Base-by-base conservation (phyloP, 2,329 filamentous ascomycete genomes). In the Cladorrhinum sp. region DNA sequence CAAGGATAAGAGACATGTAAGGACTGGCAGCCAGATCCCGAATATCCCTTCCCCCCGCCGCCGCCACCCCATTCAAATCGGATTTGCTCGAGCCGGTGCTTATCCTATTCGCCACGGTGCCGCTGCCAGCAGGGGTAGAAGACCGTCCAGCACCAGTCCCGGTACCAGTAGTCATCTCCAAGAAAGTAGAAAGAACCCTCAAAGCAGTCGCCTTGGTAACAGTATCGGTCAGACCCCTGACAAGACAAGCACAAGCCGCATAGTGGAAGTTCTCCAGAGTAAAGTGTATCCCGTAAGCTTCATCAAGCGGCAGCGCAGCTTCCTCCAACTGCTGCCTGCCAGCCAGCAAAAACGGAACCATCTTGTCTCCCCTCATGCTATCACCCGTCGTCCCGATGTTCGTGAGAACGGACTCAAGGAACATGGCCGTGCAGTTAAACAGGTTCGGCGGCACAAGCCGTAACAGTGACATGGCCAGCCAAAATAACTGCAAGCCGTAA, bases 401-500 rank as follows among this genome's bases (percentile, higher is more conserved):
- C 50, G 79, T 80, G 48, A 89, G 70, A 1, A 89, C 83, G 2
- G 86, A 81, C 66, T 89, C 85, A 1, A 90, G 76, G 58, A 90
- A 86, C 27, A 82, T 78, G 1, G 85, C 85, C 3, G 86, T 81
- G 69, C 84, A 87, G 70, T 87, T 89, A 74, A 89, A 89, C 1
- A 89, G 77, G 41, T 74, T 76, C 5, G 81, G 76, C 2, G 87
- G 86, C 16, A 88, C 84, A 2, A 89, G 79, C 7, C 87, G 81
- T 23, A 89, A 77, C 1, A 90, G 76, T 2, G 86, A 88, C 65
- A 89, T 83, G 9, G 85, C 86, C 32, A 90, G 76, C 87, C 87
- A 90, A 70, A 90, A 90, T 5, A 90, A 76, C 67, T 90, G 87
- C 32, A 88, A 74, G 0, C 86, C 85, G 67, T 90, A 90, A 29